Conservation (phyloP, 805 yeast genomes). For the Wickerhamomyces bovis region DNA sequence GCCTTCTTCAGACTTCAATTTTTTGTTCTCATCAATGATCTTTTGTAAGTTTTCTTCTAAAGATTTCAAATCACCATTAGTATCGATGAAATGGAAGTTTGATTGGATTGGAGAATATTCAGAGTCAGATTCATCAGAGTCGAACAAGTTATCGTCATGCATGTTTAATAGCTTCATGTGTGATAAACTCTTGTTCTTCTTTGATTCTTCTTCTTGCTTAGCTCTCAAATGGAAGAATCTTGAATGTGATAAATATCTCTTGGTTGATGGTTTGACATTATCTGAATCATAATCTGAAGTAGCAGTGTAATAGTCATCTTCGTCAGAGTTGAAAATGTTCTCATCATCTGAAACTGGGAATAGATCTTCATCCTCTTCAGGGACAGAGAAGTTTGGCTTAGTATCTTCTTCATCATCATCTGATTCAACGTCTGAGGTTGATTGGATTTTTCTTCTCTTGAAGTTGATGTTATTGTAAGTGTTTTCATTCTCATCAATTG, state of each 20-base stretch:
- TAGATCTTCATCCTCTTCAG: conserved; percentile 16
- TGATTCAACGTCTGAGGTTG: background rate
- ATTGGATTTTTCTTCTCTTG: conserved; percentile 19
- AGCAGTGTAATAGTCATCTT: conserved; percentile 23
- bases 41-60: conserved; percentile 25
- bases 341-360: conserved; percentile 17
- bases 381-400: conserved; percentile 1
- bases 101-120: conserved; percentile 11
- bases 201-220: conserved; percentile 3
- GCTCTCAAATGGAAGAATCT: conserved; percentile 6
- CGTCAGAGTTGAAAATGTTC: conserved; percentile 22
- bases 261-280: conserved; percentile 7
- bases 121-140: conserved; percentile 14
- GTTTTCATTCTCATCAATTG: conserved; percentile 24
- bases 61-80: conserved; percentile 17
- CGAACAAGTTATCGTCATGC: conserved; percentile 13
- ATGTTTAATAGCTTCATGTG: conserved; percentile 9
- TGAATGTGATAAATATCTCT: conserved; percentile 8
- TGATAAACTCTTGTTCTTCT: conserved; percentile 1
- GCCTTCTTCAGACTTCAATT: conserved; percentile 1
- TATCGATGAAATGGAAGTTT: conserved; percentile 2
- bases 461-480: conserved; percentile 23
- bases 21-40: conserved; percentile 20
- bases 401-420: conserved; percentile 1
- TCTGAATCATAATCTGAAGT: conserved; percentile 22